Evolutionary conservation across 108 stramenopile genomes (phyloP).

Genomic region (Nannochloropsis oceanica): DNA sequence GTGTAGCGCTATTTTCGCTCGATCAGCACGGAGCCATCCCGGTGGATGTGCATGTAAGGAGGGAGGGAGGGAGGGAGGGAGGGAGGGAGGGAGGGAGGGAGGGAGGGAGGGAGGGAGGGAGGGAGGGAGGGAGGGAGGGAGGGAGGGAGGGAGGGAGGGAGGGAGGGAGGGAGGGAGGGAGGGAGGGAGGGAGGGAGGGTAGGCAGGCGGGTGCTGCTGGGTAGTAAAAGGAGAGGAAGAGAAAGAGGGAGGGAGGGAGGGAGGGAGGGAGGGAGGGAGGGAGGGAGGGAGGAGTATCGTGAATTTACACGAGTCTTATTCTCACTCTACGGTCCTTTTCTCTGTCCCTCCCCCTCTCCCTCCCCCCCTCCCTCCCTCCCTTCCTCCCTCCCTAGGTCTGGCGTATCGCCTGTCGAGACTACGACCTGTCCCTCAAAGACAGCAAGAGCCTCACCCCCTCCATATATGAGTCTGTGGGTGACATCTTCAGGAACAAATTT

Average conservation of each 20-base stretch:
- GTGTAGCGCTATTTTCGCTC: conserved; percentile 88
- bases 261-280: neutral
- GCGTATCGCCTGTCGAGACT: conserved; percentile 73
- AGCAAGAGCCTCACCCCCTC: conserved; percentile 71
- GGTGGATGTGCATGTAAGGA: conserved; percentile 38
- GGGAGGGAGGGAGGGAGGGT: neutral
- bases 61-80: neutral
- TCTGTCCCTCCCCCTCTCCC: neutral
- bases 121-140: no score
- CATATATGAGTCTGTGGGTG: conserved; percentile 72
- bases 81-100: neutral
- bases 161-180: neutral
- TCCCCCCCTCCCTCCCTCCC: neutral
- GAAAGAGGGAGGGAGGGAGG: neutral
- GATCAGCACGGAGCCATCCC: conserved; percentile 72
- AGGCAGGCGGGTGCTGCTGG: neutral
- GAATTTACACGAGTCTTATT: no score
- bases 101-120: neutral
- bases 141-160: neutral
- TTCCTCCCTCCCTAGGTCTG: conserved; percentile 58
- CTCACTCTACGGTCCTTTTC: no score
- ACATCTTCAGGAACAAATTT: conserved; percentile 76
- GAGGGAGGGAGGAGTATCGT: neutral
- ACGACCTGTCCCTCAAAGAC: conserved; percentile 22
- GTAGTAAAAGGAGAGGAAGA: neutral